A percentile compares a stretch with the other conserved stretches of the same genome.
phyloP scores from a whole-genome alignment of 208 protist species.

The Wallacemonas sp. region DNA sequence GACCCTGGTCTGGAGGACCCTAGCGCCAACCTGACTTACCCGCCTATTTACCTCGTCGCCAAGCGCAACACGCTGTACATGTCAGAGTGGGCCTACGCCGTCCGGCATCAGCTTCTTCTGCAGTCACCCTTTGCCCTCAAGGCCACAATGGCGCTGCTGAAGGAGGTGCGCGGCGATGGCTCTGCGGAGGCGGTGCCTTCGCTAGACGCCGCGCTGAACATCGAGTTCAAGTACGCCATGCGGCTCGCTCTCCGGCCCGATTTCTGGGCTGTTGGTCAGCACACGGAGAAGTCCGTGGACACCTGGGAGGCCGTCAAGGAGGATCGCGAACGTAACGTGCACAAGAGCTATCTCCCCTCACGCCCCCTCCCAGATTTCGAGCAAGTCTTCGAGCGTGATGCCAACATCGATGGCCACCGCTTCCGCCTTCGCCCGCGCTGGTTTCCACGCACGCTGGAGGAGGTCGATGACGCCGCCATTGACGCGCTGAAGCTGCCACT shows the following conservation, averaged over 20 bases:
- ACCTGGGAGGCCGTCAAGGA: slow-evolving; percentile 63
- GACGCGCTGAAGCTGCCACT: slow-evolving; percentile 45
- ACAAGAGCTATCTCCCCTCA: slow-evolving; percentile 60
- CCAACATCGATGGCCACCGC: slow-evolving; percentile 71
- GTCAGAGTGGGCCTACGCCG: slow-evolving; percentile 90
- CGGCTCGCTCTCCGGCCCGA: slow-evolving; percentile 71
- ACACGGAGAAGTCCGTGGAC: slow-evolving; percentile 67
- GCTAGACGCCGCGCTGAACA: slow-evolving; percentile 68
- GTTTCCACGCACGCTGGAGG: slow-evolving; percentile 73
- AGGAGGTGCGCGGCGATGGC: slow-evolving; percentile 82
- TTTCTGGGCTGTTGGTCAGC: slow-evolving; percentile 81
- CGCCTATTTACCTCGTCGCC: slow-evolving; percentile 88
- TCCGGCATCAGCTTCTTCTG: slow-evolving; percentile 88
- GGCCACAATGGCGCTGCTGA: slow-evolving; percentile 67
- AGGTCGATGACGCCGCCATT: slow-evolving; percentile 54
- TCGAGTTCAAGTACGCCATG: slow-evolving; percentile 73
- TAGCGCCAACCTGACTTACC: slow-evolving; percentile 54
- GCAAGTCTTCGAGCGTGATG: slow-evolving; percentile 83
- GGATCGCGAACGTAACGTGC: slow-evolving; percentile 55
- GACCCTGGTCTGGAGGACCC: slow-evolving; percentile 86
- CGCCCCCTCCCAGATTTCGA: slow-evolving; percentile 80
- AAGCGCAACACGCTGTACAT: slow-evolving; percentile 80
- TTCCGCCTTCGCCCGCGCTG: slow-evolving; percentile 85
- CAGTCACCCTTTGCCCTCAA: slow-evolving; percentile 87
- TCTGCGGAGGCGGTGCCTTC: slow-evolving; percentile 52